phyloP scores from a whole-genome alignment of 352 stramenopile genomes.

The Globisporangium cylindrosporum region DNA sequence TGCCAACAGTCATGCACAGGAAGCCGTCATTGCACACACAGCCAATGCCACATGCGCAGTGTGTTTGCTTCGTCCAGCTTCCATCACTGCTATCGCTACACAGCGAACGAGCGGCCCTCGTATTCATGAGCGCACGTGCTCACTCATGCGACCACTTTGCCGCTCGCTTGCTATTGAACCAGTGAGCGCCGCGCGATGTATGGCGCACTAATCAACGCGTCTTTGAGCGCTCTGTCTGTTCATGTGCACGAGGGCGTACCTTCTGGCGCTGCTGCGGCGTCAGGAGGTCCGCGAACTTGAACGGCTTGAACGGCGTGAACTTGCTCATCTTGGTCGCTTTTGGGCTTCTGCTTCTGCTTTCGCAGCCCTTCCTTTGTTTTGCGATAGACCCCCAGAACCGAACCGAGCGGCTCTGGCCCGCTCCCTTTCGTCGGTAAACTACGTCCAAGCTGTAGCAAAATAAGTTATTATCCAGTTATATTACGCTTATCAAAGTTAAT shows the following conservation, averaged over 20 bases:
- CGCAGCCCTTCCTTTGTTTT: conserved; percentile 17
- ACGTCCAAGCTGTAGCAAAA: neutral
- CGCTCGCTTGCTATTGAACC: neutral
- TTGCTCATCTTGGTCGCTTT: conserved; percentile 55
- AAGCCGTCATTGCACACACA: neutral
- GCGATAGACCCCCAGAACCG: conserved; percentile 11
- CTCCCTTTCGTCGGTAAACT: neutral
- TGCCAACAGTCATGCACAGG: neutral
- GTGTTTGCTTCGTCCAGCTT: neutral
- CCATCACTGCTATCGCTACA: neutral
- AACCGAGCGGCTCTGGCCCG: neutral
- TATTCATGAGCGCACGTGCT: neutral
- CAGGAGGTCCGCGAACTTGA: conserved; percentile 73
- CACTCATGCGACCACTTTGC: neutral
- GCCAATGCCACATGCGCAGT: neutral
- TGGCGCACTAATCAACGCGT: neutral
- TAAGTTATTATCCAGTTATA: neutral
- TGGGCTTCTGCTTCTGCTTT: conserved; percentile 11
- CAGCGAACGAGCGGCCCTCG: neutral
- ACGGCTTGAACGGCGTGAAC: conserved; percentile 84
- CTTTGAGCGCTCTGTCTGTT: neutral
- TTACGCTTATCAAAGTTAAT: neutral
- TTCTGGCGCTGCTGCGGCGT: conserved; percentile 65
- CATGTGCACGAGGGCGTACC: conserved; percentile 22
- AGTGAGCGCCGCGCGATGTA: neutral